Base-by-base conservation (phyloP, 2,329 filamentous ascomycete species). In the Aspergillus floridensis region DNA sequence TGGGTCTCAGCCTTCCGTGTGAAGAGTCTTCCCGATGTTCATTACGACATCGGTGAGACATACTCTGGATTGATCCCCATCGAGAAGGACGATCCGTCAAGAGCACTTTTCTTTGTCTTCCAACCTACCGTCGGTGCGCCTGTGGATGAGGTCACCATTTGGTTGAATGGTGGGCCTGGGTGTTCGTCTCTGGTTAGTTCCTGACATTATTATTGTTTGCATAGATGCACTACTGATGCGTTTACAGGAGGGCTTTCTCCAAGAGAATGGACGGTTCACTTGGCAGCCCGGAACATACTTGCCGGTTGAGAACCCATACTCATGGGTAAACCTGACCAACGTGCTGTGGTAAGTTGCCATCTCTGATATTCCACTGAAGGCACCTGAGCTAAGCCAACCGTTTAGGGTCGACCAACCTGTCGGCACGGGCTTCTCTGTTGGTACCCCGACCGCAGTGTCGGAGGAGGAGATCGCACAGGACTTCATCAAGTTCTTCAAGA, bases 401-500 rank as follows among this genome's bases (percentile, higher is more conserved):
- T 6, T 29, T 24, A 72, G 66, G 68, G 68, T 74, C 22, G 68
- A 71, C 12, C 74, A 76, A 59, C 78, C 77, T 1, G 79, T 84
- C 12, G 82, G 82, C 31, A 89, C 88, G 0, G 90, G 90, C 14
- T 93, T 90, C 72, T 84, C 86, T 0, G 81, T 84, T 50, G 90
- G 90, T 16, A 84, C 74, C 0, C 82, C 86, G 4, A 90, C 83
- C 1, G 88, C 88, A 16, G 86, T 78, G 0, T 85, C 82, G 61
- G 85, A 92, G 65, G 84, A 87, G 49, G 88, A 92, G 63, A 82
- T 87, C 1, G 89, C 89, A 0, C 74, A 78, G 31, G 84, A 93
- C 64, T 92, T 93, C 72, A 76, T 90, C 21, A 88, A 88, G 53
- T 95, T 92, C 76, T 92, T 88, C 82, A 87, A 88, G 77, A 91